Evolutionary conservation across 2,329 filamentous ascomycete genomes (phyloP), one percentile per base, ranked within the genome.

Genomic region (Nothopassalora personata): DNA sequence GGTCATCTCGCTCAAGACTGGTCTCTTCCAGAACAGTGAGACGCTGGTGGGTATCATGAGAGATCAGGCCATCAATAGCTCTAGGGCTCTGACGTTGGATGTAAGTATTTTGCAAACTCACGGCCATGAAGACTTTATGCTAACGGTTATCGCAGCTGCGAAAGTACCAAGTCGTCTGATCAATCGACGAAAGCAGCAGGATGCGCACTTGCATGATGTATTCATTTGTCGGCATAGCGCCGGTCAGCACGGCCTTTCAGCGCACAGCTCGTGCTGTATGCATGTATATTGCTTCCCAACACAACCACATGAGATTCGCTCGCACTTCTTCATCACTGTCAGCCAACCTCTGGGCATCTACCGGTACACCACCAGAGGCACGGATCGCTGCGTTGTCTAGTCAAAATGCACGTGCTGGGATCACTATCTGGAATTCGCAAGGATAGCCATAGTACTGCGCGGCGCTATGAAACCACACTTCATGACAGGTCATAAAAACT

Each of bases 21-120:
- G 91, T 1, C 80, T 99, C 58, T 99, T 97, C 78, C 92, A 99
- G 76, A 90, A 95, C 74, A 96, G 91, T 71, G 92, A 99, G 80
- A 95, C 91, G 62, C 75, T 99, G 68, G 91, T 99, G 4, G 94
- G 94, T 54, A 91, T 99, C 10, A 97, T 96, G 79, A 83, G 94
- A 66, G 95, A 99, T 72, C 94, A 99, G 77, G 86, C 87, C 58
- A 90, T 91, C 59, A 99, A 97, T 76, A 95, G 88, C 70, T 95
- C 89, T 67, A 89, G 91, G 76, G 90, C 91, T 39, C 78, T 99
- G 76, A 97, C 92, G 59, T 79, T 99, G 69, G 94, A 99, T 86
- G 91, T 97, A 79, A 93, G 93, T 80, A 57, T 58, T 13, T 6
- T 48, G 11, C 49, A 51, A 31, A 33, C 27, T 15, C 39, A 39